Percentiles rank a stretch among this genome's conserved stretches.
Evolutionary conservation across 1,139 yeast genomes (phyloP).

Genomic region (Kluyveromyces sp.): DNA sequence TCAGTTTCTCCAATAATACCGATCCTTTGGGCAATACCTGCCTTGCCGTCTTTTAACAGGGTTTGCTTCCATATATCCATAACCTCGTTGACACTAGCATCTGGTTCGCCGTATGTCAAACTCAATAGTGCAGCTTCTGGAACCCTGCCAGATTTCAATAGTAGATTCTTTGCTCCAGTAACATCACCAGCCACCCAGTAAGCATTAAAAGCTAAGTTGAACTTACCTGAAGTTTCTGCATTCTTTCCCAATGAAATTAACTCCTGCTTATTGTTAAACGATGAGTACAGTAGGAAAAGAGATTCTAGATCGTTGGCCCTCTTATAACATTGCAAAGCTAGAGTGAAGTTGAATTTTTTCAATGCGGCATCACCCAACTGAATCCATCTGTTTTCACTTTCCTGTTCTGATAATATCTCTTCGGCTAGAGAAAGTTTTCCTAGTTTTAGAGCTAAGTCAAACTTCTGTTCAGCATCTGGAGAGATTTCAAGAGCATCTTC

Average conservation of each 20-base stretch:
- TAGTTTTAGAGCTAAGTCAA: conserved; percentile 69
- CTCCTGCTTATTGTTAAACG: conserved; percentile 61
- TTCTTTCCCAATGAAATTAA: conserved; percentile 53
- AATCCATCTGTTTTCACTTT: conserved; percentile 78
- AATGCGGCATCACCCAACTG: conserved; percentile 84
- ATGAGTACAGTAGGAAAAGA: conserved; percentile 71
- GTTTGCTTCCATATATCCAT: conserved; percentile 61
- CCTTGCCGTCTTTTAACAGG: conserved; percentile 45
- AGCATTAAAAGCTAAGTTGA: conserved; percentile 87
- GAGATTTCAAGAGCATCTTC: conserved; percentile 78
- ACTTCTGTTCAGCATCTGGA: conserved; percentile 78
- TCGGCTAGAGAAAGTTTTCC: conserved; percentile 66
- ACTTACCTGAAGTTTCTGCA: conserved; percentile 67
- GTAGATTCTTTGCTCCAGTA: conserved; percentile 54
- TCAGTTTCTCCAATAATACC: conserved; percentile 33
- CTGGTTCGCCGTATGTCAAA: conserved; percentile 58
- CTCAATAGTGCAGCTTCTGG: conserved; percentile 85
- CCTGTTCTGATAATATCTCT: conserved; percentile 49
- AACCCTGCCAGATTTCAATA: conserved; percentile 60
- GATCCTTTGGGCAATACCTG: conserved; percentile 54
- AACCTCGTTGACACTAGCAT: conserved; percentile 36
- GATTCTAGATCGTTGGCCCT: conserved; percentile 79
- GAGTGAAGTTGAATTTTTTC: conserved; percentile 64
- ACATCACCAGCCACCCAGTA: conserved; percentile 80
- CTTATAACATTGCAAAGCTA: conserved; percentile 76